Evolutionary conservation across 2,329 filamentous ascomycete species (phyloP), one percentile per base, ranked within the genome.

Genomic region (Graphilbum sp.): DNA sequence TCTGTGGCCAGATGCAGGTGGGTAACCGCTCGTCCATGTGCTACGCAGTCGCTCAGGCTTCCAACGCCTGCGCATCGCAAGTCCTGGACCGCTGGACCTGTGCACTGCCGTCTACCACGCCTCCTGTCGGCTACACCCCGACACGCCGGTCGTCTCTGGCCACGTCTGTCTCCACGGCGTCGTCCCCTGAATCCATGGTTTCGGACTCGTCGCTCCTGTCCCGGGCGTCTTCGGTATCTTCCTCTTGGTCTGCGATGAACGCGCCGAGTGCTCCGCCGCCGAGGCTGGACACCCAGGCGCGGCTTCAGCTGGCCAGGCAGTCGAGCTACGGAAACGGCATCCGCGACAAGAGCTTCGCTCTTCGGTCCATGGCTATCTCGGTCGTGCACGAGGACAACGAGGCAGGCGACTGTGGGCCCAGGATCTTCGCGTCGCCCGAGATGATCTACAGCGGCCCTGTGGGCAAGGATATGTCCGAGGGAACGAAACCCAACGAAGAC

Each of bases 131-230:
- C 46, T 65, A 66, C 47, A 51, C 59, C 36, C 58, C 61, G 2
- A 56, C 60, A 29, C 72, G 73, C 43, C 71, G 72, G 43, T 75
- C 72, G 13, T 77, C 73, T 15, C 66, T 77, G 43, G 72, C 72
- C 52, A 74, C 67, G 50, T 74, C 73, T 16, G 60, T 73, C 47
- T 78, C 73, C 20, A 70, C 69, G 23, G 66, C 68, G 25, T 78
- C 74, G 42, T 78, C 74, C 21, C 74, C 74, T 44, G 73, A 78
- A 51, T 78, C 74, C 39, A 77, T 78, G 72, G 57, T 78, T 34
- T 77, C 74, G 42, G 74, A 78, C 51, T 61, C 63, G 41, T 76
- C 68, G 41, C 66, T 66, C 43, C 64, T 71, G 45, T 77, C 73
- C 46, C 70, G 72, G 53, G 75, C 71, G 37, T 76, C 73, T 52